A percentile compares a stretch with the other conserved stretches of the same genome.
These are phyloP conservation scores for Tillandsia leiboldiana DNA, from an alignment of 176 grass and related monocot genomes.

Conservation along the genomic window DNA sequence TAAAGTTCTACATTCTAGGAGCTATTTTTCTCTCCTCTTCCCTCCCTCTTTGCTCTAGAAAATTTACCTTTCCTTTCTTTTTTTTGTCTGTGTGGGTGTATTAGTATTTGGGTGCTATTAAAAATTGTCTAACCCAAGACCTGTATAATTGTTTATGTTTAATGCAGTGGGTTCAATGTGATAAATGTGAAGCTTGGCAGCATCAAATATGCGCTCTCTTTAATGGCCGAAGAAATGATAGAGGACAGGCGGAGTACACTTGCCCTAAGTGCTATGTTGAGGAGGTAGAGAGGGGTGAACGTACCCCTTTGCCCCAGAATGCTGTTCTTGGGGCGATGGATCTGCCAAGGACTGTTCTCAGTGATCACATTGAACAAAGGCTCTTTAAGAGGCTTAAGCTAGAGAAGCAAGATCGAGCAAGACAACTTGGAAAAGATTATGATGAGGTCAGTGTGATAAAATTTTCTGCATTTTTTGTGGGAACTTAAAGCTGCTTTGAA, in stretches of 20 bases:
- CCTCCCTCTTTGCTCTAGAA: no score
- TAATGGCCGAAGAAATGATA: conserved; percentile 51
- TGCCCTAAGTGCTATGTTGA: conserved; percentile 72
- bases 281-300: conserved; percentile 44
- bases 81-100: no score
- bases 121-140: conserved; percentile 1
- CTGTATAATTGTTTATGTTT: conserved; percentile 8
- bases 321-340: conserved; percentile 57
- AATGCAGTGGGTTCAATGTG: conserved; percentile 86
- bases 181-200: conserved; percentile 88
- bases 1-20: conserved; percentile 27
- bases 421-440: conserved; percentile 32
- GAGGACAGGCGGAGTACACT: conserved; percentile 52
- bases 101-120: no score
- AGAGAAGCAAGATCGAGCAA: conserved; percentile 59
- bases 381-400: conserved; percentile 50
- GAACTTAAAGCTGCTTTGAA: neutral
- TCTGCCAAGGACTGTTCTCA: conserved; percentile 65
- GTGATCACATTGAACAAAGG: conserved; percentile 83
- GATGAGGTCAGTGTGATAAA: conserved; percentile 47
- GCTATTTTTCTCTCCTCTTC: neutral
- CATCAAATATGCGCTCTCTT: conserved; percentile 98
- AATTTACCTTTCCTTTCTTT: no score
- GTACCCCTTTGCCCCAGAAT: conserved; percentile 23
- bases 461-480: neutral